Evolutionary conservation across 2,329 filamentous ascomycete species (phyloP).

Genomic region (Aspergillus cejpii): DNA sequence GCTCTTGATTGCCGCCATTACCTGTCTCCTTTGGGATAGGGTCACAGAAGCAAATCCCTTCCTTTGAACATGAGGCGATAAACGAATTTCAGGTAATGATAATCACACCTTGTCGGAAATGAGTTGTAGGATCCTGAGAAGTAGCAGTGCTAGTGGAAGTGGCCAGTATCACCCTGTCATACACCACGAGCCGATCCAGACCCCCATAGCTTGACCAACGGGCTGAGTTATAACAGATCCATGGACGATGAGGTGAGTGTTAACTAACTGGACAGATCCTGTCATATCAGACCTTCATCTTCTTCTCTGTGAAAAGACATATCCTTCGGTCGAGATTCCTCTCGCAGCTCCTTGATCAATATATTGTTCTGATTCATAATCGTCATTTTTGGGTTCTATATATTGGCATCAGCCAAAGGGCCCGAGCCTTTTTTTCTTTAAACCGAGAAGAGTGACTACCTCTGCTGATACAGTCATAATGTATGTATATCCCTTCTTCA

Average conservation of each 20-base stretch:
- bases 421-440: no score
- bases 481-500: no score
- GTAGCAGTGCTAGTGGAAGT: background rate
- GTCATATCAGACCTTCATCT: background rate
- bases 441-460: no score
- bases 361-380: no score
- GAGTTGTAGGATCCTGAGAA: background rate
- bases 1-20: no score
- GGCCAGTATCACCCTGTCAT: constrained; percentile 13
- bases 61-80: background rate
- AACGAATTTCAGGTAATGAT: background rate
- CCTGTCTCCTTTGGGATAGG: no score
- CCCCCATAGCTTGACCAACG: background rate
- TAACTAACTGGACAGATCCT: background rate
- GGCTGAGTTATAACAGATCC: constrained; percentile 25
- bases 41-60: background rate
- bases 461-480: no score
- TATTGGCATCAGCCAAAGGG: no score
- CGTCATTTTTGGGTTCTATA: no score
- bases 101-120: background rate
- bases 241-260: constrained; percentile 12
- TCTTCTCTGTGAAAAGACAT: background rate
- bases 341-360: no score
- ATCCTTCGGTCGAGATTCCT: no score
- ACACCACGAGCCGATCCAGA: constrained; percentile 14